phyloP scores from a whole-genome alignment of 1,284 basidiomycete genomes.

The Mycena sp. region DNA sequence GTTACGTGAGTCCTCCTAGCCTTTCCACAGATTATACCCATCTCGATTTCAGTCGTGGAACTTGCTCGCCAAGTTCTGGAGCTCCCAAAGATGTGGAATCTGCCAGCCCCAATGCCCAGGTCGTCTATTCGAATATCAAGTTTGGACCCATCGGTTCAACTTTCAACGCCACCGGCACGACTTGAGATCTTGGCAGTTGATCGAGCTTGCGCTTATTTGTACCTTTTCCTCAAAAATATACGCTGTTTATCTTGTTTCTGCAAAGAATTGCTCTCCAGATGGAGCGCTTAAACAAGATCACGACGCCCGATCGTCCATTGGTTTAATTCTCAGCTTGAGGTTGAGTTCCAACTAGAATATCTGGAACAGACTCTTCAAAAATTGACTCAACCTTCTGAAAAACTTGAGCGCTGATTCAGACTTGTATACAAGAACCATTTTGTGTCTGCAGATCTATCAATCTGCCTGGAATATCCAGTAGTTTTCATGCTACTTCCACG shows the following conservation, averaged over 20 bases:
- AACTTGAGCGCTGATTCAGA: too few relatives aligned
- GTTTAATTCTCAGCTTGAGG: background rate
- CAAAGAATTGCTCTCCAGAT: background rate
- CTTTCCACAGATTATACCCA: background rate
- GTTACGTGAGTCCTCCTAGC: slow-evolving; percentile 48
- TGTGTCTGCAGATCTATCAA: too few relatives aligned
- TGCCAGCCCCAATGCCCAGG: slow-evolving; percentile 43
- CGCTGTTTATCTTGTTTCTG: too few relatives aligned
- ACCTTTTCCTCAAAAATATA: background rate
- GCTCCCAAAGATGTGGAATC: slow-evolving; percentile 44
- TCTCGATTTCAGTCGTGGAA: slow-evolving; percentile 1
- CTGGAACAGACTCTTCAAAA: slow-evolving; percentile 1
- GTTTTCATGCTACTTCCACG: too few relatives aligned
- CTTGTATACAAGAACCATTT: too few relatives aligned
- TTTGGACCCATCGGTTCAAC: background rate
- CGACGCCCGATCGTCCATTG: slow-evolving; percentile 1
- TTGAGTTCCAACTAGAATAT: background rate
- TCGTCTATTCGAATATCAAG: slow-evolving; percentile 52
- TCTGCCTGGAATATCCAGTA: too few relatives aligned
- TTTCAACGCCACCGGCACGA: background rate
- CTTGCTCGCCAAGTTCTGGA: background rate
- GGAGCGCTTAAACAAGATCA: background rate
- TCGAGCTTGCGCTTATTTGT: slow-evolving; percentile 1
- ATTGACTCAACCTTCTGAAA: background rate
- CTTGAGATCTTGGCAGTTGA: background rate